These are phyloP conservation scores for Chytriomyces confervae DNA, from an alignment of 192 early-diverging fungal genomes.

Conservation along the genomic window DNA sequence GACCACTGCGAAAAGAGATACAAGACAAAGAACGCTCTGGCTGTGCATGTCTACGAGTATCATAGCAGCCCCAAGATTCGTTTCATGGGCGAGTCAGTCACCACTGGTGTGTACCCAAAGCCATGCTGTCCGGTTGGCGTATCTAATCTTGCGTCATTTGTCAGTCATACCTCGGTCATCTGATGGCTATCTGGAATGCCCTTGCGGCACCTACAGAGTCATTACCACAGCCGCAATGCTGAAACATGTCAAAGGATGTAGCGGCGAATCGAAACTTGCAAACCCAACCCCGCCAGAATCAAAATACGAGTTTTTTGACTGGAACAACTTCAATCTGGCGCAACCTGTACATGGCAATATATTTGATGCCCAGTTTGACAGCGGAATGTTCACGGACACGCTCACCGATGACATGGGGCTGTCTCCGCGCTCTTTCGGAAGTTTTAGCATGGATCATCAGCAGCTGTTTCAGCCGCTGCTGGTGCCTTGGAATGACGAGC, in stretches of 20 bases:
- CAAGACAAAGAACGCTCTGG: constrained; percentile 16
- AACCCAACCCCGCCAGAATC: too few relatives aligned
- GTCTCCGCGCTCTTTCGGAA: too few relatives aligned
- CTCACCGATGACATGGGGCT: too few relatives aligned
- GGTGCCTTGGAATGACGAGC: too few relatives aligned
- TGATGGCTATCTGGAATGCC: constrained; percentile 8
- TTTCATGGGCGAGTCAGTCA: background rate
- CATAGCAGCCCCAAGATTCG: constrained; percentile 5
- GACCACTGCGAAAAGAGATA: background rate
- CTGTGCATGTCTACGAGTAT: constrained; percentile 13
- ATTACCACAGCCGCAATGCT: constrained; percentile 11
- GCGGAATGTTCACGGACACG: too few relatives aligned
- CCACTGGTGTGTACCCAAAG: background rate
- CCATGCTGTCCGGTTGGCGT: background rate
- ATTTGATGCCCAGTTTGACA: too few relatives aligned
- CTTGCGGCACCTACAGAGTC: constrained; percentile 1
- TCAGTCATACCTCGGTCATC: background rate
- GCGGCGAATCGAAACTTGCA: background rate
- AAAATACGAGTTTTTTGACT: too few relatives aligned
- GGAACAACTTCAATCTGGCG: too few relatives aligned
- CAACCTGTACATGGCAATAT: too few relatives aligned
- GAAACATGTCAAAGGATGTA: constrained; percentile 4
- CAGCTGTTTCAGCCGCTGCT: too few relatives aligned
- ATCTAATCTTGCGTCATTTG: background rate
- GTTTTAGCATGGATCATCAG: too few relatives aligned